Evolutionary conservation across 2,329 filamentous ascomycete genomes (phyloP).

Genomic region (Periglandula ipomoeae): DNA sequence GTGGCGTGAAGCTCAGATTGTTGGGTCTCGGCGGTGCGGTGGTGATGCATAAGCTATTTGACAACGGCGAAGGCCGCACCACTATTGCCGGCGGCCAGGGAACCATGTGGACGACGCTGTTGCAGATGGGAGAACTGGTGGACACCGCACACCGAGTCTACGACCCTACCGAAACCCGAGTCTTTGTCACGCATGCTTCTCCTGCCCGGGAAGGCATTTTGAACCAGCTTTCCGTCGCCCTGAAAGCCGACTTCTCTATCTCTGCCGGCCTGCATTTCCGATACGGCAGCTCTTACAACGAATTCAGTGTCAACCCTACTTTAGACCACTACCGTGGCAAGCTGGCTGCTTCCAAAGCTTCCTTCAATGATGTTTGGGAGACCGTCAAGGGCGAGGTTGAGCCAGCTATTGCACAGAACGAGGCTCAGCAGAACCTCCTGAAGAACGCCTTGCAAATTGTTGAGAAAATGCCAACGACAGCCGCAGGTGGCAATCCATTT

Average conservation of each 20-base stretch:
- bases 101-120: slow-evolving; percentile 97
- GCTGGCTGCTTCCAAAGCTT: slow-evolving; percentile 93
- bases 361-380: slow-evolving; percentile 99
- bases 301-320: slow-evolving; percentile 97
- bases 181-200: slow-evolving; percentile 95
- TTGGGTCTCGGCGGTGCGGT: slow-evolving; percentile 91
- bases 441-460: slow-evolving; percentile 88
- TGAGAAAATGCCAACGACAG: slow-evolving; percentile 95
- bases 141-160: slow-evolving; percentile 98
- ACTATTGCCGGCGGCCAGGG: slow-evolving; percentile 97
- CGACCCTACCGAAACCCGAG: slow-evolving; percentile 91
- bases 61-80: slow-evolving; percentile 94
- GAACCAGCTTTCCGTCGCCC: slow-evolving; percentile 92
- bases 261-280: slow-evolving; percentile 97
- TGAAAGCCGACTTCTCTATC: slow-evolving; percentile 97
- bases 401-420: slow-evolving; percentile 86
- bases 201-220: slow-evolving; percentile 92
- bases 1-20: slow-evolving; percentile 89
- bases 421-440: slow-evolving; percentile 84
- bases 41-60: slow-evolving; percentile 99
- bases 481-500: slow-evolving; percentile 93
- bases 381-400: slow-evolving; percentile 95
- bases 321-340: slow-evolving; percentile 98
- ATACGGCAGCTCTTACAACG: slow-evolving; percentile 98
- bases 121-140: slow-evolving; percentile 97